phyloP scores from a whole-genome alignment of 192 early-diverging fungal genomes.

The Lobosporangium transversale region DNA sequence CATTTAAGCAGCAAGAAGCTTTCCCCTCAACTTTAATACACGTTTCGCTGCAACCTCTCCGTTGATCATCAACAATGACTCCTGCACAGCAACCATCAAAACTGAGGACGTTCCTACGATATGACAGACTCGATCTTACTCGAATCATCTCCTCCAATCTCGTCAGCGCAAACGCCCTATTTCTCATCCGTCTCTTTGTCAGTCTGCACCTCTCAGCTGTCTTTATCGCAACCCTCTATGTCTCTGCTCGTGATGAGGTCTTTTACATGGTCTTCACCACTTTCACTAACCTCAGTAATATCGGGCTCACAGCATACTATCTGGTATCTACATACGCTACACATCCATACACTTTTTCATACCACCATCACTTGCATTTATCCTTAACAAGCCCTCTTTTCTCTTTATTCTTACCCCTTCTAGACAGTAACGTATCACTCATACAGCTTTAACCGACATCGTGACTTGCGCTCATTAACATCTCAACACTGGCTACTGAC shows the following conservation, averaged over 20 bases:
- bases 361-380: no score
- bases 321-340: no score
- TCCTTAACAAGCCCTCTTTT: no score
- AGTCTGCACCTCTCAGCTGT: slow-evolving; percentile 30
- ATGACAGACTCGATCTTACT: slow-evolving; percentile 26
- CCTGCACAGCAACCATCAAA: background rate
- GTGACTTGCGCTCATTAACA: slow-evolving; percentile 13
- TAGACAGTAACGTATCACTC: slow-evolving; percentile 48
- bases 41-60: no score
- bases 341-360: no score
- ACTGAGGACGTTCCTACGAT: slow-evolving; percentile 22
- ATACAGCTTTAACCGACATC: slow-evolving; percentile 2
- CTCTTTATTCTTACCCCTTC: background rate
- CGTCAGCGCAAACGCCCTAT: slow-evolving; percentile 17
- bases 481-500: slow-evolving; percentile 48
- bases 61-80: background rate
- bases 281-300: slow-evolving; percentile 50
- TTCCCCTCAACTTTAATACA: no score
- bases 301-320: slow-evolving; percentile 46
- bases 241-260: slow-evolving; percentile 42
- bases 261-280: slow-evolving; percentile 53
- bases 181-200: slow-evolving; percentile 19
- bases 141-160: slow-evolving; percentile 38
- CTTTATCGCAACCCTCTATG: slow-evolving; percentile 45
- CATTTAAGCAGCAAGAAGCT: no score